Percentiles rank a stretch among this genome's conserved stretches.
phyloP scores from a whole-genome alignment of 345 rosid species.

The Bruguiera parviflora region DNA sequence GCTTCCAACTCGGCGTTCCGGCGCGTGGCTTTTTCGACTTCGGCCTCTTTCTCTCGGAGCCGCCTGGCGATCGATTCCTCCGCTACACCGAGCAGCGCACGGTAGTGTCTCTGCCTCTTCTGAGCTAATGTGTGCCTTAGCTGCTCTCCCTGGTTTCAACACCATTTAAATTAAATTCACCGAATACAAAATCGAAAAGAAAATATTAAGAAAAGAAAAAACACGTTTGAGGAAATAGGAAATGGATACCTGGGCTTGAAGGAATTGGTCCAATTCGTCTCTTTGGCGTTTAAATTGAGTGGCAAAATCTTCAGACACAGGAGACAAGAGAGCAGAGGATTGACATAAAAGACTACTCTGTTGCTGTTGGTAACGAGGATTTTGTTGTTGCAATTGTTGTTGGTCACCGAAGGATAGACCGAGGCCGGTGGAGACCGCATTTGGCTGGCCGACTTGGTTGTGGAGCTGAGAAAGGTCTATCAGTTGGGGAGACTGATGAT shows the following conservation, averaged over 20 bases:
- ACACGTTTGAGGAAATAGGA: slow-evolving; percentile 7
- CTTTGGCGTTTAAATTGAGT: slow-evolving; percentile 62
- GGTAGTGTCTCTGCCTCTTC: slow-evolving; percentile 68
- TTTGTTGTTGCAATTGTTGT: slow-evolving; percentile 13
- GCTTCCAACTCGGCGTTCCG: slow-evolving; percentile 77
- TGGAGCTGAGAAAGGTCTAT: slow-evolving; percentile 57
- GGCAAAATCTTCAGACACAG: slow-evolving; percentile 50
- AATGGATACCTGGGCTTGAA: slow-evolving; percentile 63
- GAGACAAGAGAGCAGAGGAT: slow-evolving; percentile 33
- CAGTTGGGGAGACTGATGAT: slow-evolving; percentile 38
- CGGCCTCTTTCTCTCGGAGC: slow-evolving; percentile 65
- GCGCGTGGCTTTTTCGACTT: slow-evolving; percentile 69
- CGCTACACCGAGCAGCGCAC: slow-evolving; percentile 58
- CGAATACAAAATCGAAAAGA: not conserved
- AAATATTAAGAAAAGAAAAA: not conserved
- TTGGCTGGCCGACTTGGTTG: slow-evolving; percentile 33
- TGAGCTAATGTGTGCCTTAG: slow-evolving; percentile 69
- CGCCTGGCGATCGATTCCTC: slow-evolving; percentile 58
- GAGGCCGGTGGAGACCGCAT: slow-evolving; percentile 81
- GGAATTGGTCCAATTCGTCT: slow-evolving; percentile 72
- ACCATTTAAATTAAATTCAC: too few species aligned
- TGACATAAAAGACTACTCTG: slow-evolving; percentile 27
- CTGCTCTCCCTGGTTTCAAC: slow-evolving; percentile 58
- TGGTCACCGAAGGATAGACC: slow-evolving; percentile 56
- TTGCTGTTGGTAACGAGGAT: slow-evolving; percentile 12